Evolutionary conservation across 495 filamentous ascomycete species (phyloP).

Genomic region (Thozetella sp.): DNA sequence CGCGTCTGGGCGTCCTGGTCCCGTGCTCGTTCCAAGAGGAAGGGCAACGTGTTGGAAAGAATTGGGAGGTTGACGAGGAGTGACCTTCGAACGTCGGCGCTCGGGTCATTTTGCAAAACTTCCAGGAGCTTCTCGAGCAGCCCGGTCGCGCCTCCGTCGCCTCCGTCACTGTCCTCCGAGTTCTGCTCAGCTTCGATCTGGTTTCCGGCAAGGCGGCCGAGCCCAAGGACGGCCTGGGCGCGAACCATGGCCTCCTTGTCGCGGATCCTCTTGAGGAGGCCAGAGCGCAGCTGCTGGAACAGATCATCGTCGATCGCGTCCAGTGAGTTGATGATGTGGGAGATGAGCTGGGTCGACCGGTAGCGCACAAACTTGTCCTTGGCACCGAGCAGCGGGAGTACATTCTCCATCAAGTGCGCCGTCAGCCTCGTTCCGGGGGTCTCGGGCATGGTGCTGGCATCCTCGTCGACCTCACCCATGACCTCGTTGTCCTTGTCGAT

Average conservation of each 20-base stretch:
- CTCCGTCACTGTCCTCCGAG: slow-evolving; percentile 64
- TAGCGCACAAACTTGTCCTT: slow-evolving; percentile 95
- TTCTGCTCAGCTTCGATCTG: slow-evolving; percentile 73
- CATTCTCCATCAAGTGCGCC: slow-evolving; percentile 62
- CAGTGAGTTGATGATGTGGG: slow-evolving; percentile 85
- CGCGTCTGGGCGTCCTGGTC: slow-evolving; percentile 85
- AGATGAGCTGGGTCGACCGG: slow-evolving; percentile 84
- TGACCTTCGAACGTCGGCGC: slow-evolving; percentile 86
- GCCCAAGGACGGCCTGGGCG: slow-evolving; percentile 89
- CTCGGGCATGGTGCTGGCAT: slow-evolving; percentile 67
- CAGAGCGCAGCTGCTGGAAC: slow-evolving; percentile 76
- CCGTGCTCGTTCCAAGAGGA: slow-evolving; percentile 86
- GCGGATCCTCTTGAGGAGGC: slow-evolving; percentile 78
- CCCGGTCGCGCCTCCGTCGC: slow-evolving; percentile 55
- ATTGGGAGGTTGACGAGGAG: slow-evolving; percentile 89
- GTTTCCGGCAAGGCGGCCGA: slow-evolving; percentile 83
- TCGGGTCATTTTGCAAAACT: slow-evolving; percentile 91
- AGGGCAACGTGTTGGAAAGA: slow-evolving; percentile 79
- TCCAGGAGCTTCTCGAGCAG: slow-evolving; percentile 84
- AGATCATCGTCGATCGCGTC: slow-evolving; percentile 88
- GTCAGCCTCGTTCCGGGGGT: slow-evolving; percentile 83
- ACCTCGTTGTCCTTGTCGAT: slow-evolving; percentile 76
- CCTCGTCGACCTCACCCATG: slow-evolving; percentile 49
- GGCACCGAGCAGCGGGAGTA: slow-evolving; percentile 70
- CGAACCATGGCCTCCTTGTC: slow-evolving; percentile 93